Base-by-base conservation (phyloP, 306 rosid genomes). In the Cicer pinnatifidum region DNA sequence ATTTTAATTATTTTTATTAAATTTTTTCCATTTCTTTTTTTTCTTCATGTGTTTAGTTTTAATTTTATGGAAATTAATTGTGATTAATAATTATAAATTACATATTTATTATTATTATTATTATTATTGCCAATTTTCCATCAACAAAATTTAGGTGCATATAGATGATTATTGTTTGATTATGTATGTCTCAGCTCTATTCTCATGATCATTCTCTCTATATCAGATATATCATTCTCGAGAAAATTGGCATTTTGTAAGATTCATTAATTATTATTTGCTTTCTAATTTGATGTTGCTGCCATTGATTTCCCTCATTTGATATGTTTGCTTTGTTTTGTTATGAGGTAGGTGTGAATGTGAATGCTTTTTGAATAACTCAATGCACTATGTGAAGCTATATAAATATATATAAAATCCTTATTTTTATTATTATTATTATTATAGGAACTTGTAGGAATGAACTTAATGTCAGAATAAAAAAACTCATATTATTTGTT, bases 51-150 rank as follows among this genome's bases (percentile, higher is more conserved):
- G 48, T 61, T 71, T 82, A 43, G 43, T 9, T 81, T 73, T 37
- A 38, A 51, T 38, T 15, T 47, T 33, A 77, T 73, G 79, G 59
- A 69, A 82, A 76, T 81, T 74, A 83, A 85, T 83, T 86, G 85
- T 85, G 90, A 93, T 86, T 89, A 86, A 53, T 78, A 76, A 72
- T 15, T 75, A 69, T 78, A 78, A 78, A 81, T 45, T 75, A 68
- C 75, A 81, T 84, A 58, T 58, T 41, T 81, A 72, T 82, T 82
- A 72, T 65, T 65, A 44, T 79, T 65, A 44, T 79, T 82, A 71
- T 82, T 80, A 54, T 47, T 78, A 47, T 4, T 47, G 68, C 74
- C 84, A 20, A 79, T 77, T 83, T 85, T 71, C 19, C 76, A 64
- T 79, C 75, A 56, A 73, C 79, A 15, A 78, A 62, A 76, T 54